Evolutionary conservation across 2,329 filamentous ascomycete species (phyloP), one percentile per base, ranked within the genome.

Genomic region (Penicillium sp.): DNA sequence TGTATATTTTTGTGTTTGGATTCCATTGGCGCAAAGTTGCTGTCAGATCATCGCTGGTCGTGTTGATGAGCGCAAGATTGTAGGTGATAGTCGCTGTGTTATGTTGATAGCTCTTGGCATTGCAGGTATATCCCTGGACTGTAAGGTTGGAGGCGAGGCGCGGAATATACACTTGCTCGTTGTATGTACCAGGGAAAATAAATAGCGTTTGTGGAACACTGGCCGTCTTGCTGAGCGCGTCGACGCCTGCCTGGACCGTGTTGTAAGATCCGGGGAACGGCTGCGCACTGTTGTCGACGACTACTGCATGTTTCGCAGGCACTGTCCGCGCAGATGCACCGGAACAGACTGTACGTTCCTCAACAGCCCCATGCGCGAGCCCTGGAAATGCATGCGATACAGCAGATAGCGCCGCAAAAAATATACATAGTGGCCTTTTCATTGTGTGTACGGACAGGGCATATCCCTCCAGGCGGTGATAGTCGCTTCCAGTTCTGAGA

Each of bases 11-110:
- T 1, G 40, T 42, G 40, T 42, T 42, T 8, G 40, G 40, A 24
- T 42, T 42, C 40, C 40, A 42, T 26, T 42, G 40, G 11, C 40
- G 40, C 40, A 42, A 24, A 12, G 40, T 42, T 12, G 40, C 40
- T 5, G 40, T 42, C 29, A 24, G 12, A 28, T 42, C 40, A 24
- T 42, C 40, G 9, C 29, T 42, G n/a, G 40, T 42, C 4, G 40
- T 42, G 28, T 42, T 42, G 9, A 42, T 42, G 9, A 42, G 28
- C 9, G 40, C 40, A 5, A 42, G 29, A 12, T 42, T 42, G 12
- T 42, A 34, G 13, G 40, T 42, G 9, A 42, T 34, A 6, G 40
- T 42, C 9, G 40, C 40, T 13, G 29, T 33, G 29, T 42, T 42
- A 11, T 42, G 28, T 32, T 42, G 28, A 18, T 42, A 42, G n/a